phyloP scores from a whole-genome alignment of 768 basidiomycete species.

The Kwoniella botswanensis region DNA sequence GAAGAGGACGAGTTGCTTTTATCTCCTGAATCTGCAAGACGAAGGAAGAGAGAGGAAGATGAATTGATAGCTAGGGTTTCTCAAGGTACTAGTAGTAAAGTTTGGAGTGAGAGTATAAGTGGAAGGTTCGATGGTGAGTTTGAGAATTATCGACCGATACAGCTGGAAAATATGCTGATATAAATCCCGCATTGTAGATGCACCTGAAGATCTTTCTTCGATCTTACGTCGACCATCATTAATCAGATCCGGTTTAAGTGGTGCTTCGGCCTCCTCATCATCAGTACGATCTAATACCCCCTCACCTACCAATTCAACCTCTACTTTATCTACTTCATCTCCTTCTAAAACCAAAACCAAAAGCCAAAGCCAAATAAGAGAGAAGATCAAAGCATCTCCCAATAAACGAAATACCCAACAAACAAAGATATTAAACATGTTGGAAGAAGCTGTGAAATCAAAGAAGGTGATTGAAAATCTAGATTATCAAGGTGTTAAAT shows the following conservation, averaged over 20 bases:
- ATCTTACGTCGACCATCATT: not conserved
- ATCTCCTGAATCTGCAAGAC: constrained; percentile 38
- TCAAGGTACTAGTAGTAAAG: not conserved
- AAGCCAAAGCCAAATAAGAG: not conserved
- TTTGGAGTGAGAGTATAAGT: constrained; percentile 21
- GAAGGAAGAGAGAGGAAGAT: constrained; percentile 32
- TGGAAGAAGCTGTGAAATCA: constrained; percentile 38
- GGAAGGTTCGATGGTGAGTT: constrained; percentile 41
- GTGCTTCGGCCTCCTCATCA: not conserved
- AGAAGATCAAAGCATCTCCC: constrained; percentile 2
- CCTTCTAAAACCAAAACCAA: constrained; percentile 1
- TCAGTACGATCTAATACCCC: not conserved
- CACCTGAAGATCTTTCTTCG: constrained; percentile 24
- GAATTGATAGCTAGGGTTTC: constrained; percentile 20
- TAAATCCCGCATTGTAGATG: constrained; percentile 21
- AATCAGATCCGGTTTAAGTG: not conserved
- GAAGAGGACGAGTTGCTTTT: constrained; percentile 42
- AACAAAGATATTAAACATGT: constrained; percentile 32
- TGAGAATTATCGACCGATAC: too few species aligned
- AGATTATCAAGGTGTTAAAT: constrained; percentile 40
- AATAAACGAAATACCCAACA: constrained; percentile 34
- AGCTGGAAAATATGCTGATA: not conserved
- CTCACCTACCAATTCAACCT: not conserved
- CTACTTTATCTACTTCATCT: constrained; percentile 10
- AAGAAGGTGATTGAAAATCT: constrained; percentile 38